Percentiles rank a stretch among this genome's conserved stretches.
These are phyloP conservation scores for Thermochaetoides dissita DNA, from an alignment of 2,329 filamentous ascomycete species.

Conservation along the genomic window DNA sequence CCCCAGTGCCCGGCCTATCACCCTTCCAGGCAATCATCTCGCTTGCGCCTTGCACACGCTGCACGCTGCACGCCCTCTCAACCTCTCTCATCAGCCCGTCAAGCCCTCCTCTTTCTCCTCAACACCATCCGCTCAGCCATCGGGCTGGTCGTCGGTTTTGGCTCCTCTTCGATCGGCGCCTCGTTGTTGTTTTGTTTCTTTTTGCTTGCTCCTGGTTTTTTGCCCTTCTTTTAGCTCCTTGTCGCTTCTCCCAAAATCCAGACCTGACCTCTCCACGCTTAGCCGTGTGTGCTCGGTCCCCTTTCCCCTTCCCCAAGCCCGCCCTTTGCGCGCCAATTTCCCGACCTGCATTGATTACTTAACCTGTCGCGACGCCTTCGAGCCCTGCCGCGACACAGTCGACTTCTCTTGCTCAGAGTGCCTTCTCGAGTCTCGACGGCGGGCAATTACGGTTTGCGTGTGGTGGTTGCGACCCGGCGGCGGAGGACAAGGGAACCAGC, in stretches of 20 bases:
- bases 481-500: too few relatives aligned
- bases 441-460: too few relatives aligned
- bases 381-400: too few relatives aligned
- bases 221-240: slow-evolving; percentile 8
- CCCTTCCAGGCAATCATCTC: slow-evolving; percentile 36
- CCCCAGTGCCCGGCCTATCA: slow-evolving; percentile 23
- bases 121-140: slow-evolving; percentile 12
- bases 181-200: slow-evolving; percentile 10
- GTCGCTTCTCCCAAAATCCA: background rate
- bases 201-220: slow-evolving; percentile 8
- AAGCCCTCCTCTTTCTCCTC: slow-evolving; percentile 14
- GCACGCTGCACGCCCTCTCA: too few relatives aligned
- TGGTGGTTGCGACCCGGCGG: too few relatives aligned
- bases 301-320: slow-evolving; percentile 4
- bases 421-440: too few relatives aligned
- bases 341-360: slow-evolving; percentile 1
- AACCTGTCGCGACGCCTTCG: too few relatives aligned
- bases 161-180: slow-evolving; percentile 10
- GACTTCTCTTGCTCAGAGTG: too few relatives aligned
- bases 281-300: slow-evolving; percentile 13
- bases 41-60: slow-evolving; percentile 26
- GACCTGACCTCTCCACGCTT: slow-evolving; percentile 3
- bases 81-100: too few relatives aligned
- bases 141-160: slow-evolving; percentile 4
- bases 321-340: slow-evolving; percentile 15